Percentiles rank a stretch among this genome's conserved stretches.
These are phyloP conservation scores for Quercus dentata DNA, from an alignment of 306 rosid species.

Conservation along the genomic window DNA sequence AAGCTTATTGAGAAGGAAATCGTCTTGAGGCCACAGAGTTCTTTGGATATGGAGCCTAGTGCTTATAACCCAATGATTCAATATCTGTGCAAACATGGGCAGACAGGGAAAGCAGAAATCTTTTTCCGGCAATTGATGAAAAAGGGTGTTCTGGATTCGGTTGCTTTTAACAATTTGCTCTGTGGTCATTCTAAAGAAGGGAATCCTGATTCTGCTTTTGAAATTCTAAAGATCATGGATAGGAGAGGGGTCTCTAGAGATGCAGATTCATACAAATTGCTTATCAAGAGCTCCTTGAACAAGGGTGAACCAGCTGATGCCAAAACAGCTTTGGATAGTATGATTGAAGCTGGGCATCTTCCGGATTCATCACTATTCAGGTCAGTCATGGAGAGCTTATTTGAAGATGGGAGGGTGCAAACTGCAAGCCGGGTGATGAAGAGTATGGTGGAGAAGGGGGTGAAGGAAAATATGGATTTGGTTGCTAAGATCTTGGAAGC, in stretches of 20 bases:
- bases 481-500: constrained; percentile 82
- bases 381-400: constrained; percentile 73
- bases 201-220: constrained; percentile 75
- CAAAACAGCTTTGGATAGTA: constrained; percentile 75
- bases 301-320: constrained; percentile 93
- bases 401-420: constrained; percentile 83
- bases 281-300: constrained; percentile 70
- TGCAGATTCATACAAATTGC: constrained; percentile 63
- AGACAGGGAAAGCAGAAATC: constrained; percentile 68
- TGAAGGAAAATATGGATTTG: constrained; percentile 77
- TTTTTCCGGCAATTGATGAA: constrained; percentile 84
- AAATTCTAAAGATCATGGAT: constrained; percentile 81
- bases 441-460: constrained; percentile 80
- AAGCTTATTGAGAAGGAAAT: constrained; percentile 82
- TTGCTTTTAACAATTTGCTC: constrained; percentile 73
- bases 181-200: constrained; percentile 89
- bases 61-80: constrained; percentile 73
- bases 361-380: constrained; percentile 68
- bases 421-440: constrained; percentile 94
- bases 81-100: constrained; percentile 69
- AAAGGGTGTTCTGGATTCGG: constrained; percentile 70
- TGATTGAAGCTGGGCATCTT: constrained; percentile 78
- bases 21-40: constrained; percentile 56
- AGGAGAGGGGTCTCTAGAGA: constrained; percentile 73
- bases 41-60: constrained; percentile 65